A percentile compares a stretch with the other conserved stretches of the same genome.
These are phyloP conservation scores for Bacidia rubella DNA, from an alignment of 495 filamentous ascomycete genomes.

Conservation along the genomic window DNA sequence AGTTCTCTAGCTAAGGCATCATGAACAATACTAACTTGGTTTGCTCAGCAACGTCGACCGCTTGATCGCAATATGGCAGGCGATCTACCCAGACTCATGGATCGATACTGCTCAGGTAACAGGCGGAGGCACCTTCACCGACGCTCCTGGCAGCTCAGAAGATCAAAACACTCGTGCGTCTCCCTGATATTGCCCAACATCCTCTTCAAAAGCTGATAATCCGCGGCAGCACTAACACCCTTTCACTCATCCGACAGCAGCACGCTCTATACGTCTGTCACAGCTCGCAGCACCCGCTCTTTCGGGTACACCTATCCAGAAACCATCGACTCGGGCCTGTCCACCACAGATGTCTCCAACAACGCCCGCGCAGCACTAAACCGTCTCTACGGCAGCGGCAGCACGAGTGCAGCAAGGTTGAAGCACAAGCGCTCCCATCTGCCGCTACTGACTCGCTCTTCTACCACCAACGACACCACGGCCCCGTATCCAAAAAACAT, in stretches of 20 bases:
- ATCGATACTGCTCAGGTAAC: conserved; percentile 38
- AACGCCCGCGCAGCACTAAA: conserved; percentile 25
- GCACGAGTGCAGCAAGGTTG: neutral
- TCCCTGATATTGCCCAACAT: conserved; percentile 17
- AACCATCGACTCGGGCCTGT: conserved; percentile 24
- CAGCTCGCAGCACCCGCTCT: conserved; percentile 15
- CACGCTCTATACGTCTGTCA: conserved; percentile 26
- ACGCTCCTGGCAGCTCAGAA: conserved; percentile 24
- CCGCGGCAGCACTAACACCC: conserved; percentile 24
- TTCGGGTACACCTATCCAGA: conserved; percentile 40
- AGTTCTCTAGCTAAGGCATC: conserved; percentile 7
- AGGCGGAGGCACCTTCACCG: conserved; percentile 37
- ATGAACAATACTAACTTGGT: neutral
- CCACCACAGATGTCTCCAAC: conserved; percentile 14
- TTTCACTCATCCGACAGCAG: conserved; percentile 27
- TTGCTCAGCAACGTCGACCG: conserved; percentile 40
- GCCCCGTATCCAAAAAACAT: neutral
- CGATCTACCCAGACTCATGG: conserved; percentile 39
- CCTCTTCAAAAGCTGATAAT: conserved; percentile 1
- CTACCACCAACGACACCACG: neutral
- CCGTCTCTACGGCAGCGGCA: conserved; percentile 23
- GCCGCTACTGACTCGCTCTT: neutral
- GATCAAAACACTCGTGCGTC: conserved; percentile 15
- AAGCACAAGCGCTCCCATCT: neutral
- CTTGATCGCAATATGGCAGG: conserved; percentile 60